A percentile compares a stretch with the other conserved stretches of the same genome.
phyloP scores from a whole-genome alignment of 73 alveolate genomes.

The Uronychia setigera region DNA sequence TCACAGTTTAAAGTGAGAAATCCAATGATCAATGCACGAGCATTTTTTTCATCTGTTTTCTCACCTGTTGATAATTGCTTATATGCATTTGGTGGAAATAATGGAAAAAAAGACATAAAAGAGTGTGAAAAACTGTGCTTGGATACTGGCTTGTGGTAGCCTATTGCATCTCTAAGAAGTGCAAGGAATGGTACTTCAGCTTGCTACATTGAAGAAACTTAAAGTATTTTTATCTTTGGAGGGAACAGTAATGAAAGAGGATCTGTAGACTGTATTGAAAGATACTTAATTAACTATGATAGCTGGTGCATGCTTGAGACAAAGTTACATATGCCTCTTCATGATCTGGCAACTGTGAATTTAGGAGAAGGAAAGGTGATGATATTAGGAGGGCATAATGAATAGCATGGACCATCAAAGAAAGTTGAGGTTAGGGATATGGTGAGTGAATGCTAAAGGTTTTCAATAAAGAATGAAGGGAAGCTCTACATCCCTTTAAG shows the following conservation, averaged over 20 bases:
- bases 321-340: constrained; percentile 16
- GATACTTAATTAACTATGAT: constrained; percentile 50
- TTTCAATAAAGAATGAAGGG: neutral
- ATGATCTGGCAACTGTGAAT: constrained; percentile 26
- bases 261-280: constrained; percentile 45
- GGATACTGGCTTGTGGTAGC: constrained; percentile 24
- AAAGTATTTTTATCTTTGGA: constrained; percentile 41
- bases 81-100: constrained; percentile 44
- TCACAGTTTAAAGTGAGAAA: neutral
- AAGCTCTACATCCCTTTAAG: neutral
- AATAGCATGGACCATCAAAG: constrained; percentile 22
- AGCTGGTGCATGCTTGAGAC: constrained; percentile 20
- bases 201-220: constrained; percentile 12
- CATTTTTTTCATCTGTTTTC: constrained; percentile 40
- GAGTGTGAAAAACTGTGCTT: constrained; percentile 32
- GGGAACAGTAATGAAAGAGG: constrained; percentile 30
- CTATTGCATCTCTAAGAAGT: constrained; percentile 34
- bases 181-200: constrained; percentile 48
- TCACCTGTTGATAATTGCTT: constrained; percentile 22
- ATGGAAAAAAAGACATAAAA: constrained; percentile 14
- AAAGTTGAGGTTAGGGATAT: constrained; percentile 46
- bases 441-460: neutral
- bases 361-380: constrained; percentile 45
- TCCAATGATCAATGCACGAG: neutral
- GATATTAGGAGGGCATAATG: constrained; percentile 46